Evolutionary conservation across 768 basidiomycete genomes (phyloP).

Genomic region (Wakefieldia striispora): DNA sequence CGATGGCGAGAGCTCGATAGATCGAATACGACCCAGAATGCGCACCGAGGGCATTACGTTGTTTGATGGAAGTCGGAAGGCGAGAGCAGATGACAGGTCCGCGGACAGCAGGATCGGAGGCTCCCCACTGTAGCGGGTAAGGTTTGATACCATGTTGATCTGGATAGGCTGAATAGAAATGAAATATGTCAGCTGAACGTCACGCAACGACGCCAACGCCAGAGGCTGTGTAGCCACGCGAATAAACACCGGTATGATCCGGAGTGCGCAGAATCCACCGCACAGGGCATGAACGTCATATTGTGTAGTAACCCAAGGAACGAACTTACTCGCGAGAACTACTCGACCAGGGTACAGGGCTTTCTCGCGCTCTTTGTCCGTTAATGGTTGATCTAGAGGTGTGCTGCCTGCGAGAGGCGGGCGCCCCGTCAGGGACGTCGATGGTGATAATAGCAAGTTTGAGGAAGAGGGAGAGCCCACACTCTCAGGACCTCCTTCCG

Average conservation of each 20-base stretch:
- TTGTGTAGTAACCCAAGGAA: not conserved
- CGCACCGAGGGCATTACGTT: slow-evolving; percentile 91
- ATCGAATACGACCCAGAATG: slow-evolving; percentile 94
- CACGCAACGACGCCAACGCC: slow-evolving; percentile 2
- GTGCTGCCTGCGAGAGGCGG: slow-evolving; percentile 21
- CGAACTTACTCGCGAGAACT: slow-evolving; percentile 72
- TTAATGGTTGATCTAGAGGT: slow-evolving; percentile 14
- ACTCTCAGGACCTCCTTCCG: slow-evolving; percentile 14
- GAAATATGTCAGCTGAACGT: slow-evolving; percentile 8
- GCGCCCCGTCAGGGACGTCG: slow-evolving; percentile 24
- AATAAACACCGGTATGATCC: slow-evolving; percentile 9
- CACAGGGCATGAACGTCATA: not conserved
- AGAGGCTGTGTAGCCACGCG: slow-evolving; percentile 8
- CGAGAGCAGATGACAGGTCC: slow-evolving; percentile 91
- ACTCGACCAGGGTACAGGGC: slow-evolving; percentile 80
- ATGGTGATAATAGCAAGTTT: slow-evolving; percentile 29
- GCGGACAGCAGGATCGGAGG: slow-evolving; percentile 55
- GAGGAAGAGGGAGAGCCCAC: slow-evolving; percentile 23
- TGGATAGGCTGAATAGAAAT: slow-evolving; percentile 63
- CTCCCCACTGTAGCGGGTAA: slow-evolving; percentile 80
- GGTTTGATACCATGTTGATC: slow-evolving; percentile 89
- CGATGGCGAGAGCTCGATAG: slow-evolving; percentile 90
- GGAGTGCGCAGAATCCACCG: not conserved
- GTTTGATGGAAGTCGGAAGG: slow-evolving; percentile 78
- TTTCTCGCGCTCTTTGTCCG: slow-evolving; percentile 70